These are phyloP conservation scores for Westerdykella aurantiaca DNA, from an alignment of 2,329 filamentous ascomycete species.

Conservation along the genomic window DNA sequence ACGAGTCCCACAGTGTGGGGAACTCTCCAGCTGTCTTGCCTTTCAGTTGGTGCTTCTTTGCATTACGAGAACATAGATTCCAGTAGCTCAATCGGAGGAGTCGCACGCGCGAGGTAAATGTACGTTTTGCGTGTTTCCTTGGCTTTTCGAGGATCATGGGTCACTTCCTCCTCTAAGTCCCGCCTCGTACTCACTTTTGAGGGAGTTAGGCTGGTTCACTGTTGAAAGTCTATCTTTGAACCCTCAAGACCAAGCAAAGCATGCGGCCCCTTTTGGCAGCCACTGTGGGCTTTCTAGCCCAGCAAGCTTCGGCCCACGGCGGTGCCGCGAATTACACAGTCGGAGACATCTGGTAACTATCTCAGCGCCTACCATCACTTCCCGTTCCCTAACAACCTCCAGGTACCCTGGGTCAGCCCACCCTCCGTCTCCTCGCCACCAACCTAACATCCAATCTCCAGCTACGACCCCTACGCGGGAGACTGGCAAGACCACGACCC, in stretches of 20 bases:
- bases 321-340: slow-evolving; percentile 28
- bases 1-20: not conserved
- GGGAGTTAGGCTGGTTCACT: too few relatives aligned
- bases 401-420: slow-evolving; percentile 22
- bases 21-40: not conserved
- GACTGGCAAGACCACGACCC: slow-evolving; percentile 16
- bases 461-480: slow-evolving; percentile 23
- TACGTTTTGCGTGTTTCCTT: too few relatives aligned
- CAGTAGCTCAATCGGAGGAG: too few relatives aligned
- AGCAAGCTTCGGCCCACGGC: slow-evolving; percentile 18
- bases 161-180: too few relatives aligned
- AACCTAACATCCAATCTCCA: slow-evolving; percentile 1
- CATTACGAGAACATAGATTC: too few relatives aligned
- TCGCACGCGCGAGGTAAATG: too few relatives aligned
- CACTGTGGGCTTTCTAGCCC: slow-evolving; percentile 6
- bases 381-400: not conserved
- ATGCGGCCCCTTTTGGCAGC: slow-evolving; percentile 12
- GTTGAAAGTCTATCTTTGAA: too few relatives aligned
- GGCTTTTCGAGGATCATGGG: too few relatives aligned
- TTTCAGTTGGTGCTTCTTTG: too few relatives aligned
- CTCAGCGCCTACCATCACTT: slow-evolving; percentile 7
- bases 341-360: slow-evolving; percentile 25
- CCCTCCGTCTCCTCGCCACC: too few relatives aligned
- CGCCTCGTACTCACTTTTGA: too few relatives aligned
- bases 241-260: not conserved